These are phyloP conservation scores for Ilyonectria mors-panacis DNA, from an alignment of 2,329 filamentous ascomycete species.

Conservation along the genomic window DNA sequence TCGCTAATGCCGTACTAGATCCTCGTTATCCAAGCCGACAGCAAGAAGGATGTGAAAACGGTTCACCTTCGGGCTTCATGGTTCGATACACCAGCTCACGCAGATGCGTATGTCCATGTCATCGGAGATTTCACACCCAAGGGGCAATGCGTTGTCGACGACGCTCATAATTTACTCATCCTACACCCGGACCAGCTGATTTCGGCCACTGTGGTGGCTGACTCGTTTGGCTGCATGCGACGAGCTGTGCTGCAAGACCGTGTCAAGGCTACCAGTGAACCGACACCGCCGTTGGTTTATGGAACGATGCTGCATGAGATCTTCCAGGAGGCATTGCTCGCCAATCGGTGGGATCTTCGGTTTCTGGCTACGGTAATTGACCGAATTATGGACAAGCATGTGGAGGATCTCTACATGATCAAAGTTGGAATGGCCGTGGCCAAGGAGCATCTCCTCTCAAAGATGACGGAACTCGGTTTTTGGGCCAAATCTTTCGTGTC, in stretches of 20 bases:
- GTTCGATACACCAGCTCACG: constrained; percentile 83
- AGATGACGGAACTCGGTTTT: constrained; percentile 83
- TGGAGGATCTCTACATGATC: constrained; percentile 92
- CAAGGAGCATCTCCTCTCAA: constrained; percentile 84
- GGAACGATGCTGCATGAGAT: constrained; percentile 95
- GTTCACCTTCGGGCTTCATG: constrained; percentile 89
- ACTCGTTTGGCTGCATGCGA: constrained; percentile 92
- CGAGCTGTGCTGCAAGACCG: constrained; percentile 95
- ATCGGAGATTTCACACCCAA: constrained; percentile 81
- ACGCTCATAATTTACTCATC: constrained; percentile 87
- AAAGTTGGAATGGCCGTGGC: constrained; percentile 81
- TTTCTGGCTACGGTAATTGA: constrained; percentile 80
- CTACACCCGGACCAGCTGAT: constrained; percentile 96
- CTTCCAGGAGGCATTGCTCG: constrained; percentile 90
- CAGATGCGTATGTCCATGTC: constrained; percentile 86
- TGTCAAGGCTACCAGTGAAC: constrained; percentile 89
- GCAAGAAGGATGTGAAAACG: constrained; percentile 73
- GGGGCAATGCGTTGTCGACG: constrained; percentile 86
- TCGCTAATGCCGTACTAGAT: constrained; percentile 66
- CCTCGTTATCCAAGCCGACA: constrained; percentile 86
- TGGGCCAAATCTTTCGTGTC: constrained; percentile 91
- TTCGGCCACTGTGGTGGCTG: constrained; percentile 95
- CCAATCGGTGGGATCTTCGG: constrained; percentile 82
- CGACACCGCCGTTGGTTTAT: constrained; percentile 87
- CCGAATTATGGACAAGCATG: constrained; percentile 78